Evolutionary conservation across 176 grass and related monocot genomes (phyloP).

Genomic region (Microstegium vimineum): DNA sequence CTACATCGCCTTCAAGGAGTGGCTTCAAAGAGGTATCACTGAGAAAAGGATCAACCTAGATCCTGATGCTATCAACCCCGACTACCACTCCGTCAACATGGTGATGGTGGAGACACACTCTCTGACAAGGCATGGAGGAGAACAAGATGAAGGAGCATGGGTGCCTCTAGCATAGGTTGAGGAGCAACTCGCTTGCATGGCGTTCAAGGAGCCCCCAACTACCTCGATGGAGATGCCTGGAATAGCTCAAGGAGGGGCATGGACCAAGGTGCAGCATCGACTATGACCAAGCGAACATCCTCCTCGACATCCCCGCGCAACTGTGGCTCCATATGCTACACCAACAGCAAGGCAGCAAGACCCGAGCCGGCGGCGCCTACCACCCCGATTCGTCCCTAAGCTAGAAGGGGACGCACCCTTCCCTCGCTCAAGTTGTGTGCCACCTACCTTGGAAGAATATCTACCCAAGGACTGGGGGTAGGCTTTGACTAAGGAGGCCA

Average conservation of each 20-base stretch:
- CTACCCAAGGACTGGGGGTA: neutral
- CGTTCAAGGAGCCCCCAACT: no score
- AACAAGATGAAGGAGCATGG: neutral
- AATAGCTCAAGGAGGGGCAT: accelerated
- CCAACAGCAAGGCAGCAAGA: neutral
- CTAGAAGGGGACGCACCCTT: neutral
- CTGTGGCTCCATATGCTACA: no score
- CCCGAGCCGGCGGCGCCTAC: neutral
- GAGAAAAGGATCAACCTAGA: neutral
- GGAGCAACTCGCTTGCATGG: no score
- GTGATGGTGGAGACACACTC: neutral
- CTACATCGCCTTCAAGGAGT: neutral
- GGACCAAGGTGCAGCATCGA: neutral
- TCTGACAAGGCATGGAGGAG: no score
- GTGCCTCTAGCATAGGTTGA: neutral
- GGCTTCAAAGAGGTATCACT: neutral
- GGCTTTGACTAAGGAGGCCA: accelerated
- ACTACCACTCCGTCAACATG: neutral
- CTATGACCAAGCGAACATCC: no score
- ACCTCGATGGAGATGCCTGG: no score
- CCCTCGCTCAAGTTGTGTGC: accelerated
- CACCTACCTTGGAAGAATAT: neutral
- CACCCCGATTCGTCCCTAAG: neutral
- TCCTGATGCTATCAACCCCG: accelerated
- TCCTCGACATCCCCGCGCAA: neutral